Conservation (phyloP, 495 filamentous ascomycete species). For the Podospora pseudoanserina region DNA sequence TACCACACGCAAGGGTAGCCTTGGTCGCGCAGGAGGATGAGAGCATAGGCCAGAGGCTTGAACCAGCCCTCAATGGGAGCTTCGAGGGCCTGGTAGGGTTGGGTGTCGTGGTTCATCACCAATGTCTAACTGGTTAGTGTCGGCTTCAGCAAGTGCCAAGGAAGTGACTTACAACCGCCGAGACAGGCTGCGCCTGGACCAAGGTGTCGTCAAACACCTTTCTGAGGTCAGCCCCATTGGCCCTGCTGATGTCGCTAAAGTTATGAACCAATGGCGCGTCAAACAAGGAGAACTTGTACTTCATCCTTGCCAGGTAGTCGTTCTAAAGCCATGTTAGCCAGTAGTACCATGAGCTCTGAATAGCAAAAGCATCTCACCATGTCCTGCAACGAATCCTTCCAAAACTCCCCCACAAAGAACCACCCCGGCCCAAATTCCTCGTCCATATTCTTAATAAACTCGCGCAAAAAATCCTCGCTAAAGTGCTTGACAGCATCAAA, state of each 20-base stretch:
- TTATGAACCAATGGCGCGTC: constrained; percentile 65
- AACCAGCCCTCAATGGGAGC: constrained; percentile 53
- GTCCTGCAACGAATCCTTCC: constrained; percentile 53
- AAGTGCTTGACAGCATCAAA: constrained; percentile 77
- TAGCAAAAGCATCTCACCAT: constrained; percentile 33
- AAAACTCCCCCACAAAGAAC: constrained; percentile 71
- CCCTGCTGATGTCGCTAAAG: constrained; percentile 55
- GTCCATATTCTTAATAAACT: constrained; percentile 56
- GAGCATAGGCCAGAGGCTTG: constrained; percentile 56
- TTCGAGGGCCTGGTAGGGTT: constrained; percentile 58
- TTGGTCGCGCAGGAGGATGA: constrained; percentile 61
- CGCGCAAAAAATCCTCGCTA: constrained; percentile 58
- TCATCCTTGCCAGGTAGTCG: constrained; percentile 56
- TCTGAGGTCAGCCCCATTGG: constrained; percentile 54
- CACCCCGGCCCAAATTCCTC: constrained; percentile 48
- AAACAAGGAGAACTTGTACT: constrained; percentile 57
- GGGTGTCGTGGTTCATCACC: constrained; percentile 56
- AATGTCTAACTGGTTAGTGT: constrained; percentile 28
- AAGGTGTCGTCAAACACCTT: constrained; percentile 59
- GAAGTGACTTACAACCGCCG: constrained; percentile 54
- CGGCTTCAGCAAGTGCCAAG: constrained; percentile 7
- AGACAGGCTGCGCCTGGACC: constrained; percentile 52
- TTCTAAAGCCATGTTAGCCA: constrained; percentile 9
- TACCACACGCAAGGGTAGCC: constrained; percentile 73
- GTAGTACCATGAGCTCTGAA: neutral